Percentiles rank a stretch among this genome's conserved stretches.
These are phyloP conservation scores for Lentinula guzmanii DNA, from an alignment of 768 basidiomycete species.

Conservation along the genomic window DNA sequence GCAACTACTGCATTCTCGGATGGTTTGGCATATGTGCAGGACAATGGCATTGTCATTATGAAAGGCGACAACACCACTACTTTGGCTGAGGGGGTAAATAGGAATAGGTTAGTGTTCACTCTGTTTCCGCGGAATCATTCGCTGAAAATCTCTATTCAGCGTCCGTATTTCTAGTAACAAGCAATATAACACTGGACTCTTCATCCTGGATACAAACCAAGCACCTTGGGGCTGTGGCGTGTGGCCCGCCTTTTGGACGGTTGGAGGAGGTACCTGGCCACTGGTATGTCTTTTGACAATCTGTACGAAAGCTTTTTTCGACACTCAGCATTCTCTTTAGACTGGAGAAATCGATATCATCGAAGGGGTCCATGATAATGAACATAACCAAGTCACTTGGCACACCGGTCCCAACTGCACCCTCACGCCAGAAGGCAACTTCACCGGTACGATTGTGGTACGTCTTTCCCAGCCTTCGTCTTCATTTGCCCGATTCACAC, in stretches of 20 bases:
- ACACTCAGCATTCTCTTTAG: constrained; percentile 27
- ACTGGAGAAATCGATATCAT: constrained; percentile 79
- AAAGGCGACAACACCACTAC: constrained; percentile 64
- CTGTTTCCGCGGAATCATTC: background rate
- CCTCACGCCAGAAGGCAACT: constrained; percentile 46
- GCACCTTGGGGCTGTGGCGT: constrained; percentile 88
- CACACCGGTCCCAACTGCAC: constrained; percentile 66
- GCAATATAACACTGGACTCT: constrained; percentile 70
- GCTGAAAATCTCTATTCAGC: constrained; percentile 27
- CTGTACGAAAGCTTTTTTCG: background rate
- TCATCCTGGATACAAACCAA: constrained; percentile 76
- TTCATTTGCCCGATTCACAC: background rate
- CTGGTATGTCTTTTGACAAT: constrained; percentile 33
- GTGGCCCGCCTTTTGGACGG: constrained; percentile 83
- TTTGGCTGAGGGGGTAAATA: constrained; percentile 45
- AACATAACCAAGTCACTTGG: constrained; percentile 82
- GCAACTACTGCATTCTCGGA: constrained; percentile 42
- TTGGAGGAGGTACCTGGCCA: constrained; percentile 60
- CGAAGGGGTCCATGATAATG: constrained; percentile 80
- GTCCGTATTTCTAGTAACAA: constrained; percentile 70
- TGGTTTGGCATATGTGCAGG: constrained; percentile 51
- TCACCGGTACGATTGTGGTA: constrained; percentile 61
- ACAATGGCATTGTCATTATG: constrained; percentile 64
- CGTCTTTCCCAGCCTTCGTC: constrained; percentile 16
- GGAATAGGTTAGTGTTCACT: constrained; percentile 47